Percentiles rank a stretch among this genome's conserved stretches.
These are phyloP conservation scores for Benincasa hispida DNA, from an alignment of 306 rosid species.

Conservation along the genomic window DNA sequence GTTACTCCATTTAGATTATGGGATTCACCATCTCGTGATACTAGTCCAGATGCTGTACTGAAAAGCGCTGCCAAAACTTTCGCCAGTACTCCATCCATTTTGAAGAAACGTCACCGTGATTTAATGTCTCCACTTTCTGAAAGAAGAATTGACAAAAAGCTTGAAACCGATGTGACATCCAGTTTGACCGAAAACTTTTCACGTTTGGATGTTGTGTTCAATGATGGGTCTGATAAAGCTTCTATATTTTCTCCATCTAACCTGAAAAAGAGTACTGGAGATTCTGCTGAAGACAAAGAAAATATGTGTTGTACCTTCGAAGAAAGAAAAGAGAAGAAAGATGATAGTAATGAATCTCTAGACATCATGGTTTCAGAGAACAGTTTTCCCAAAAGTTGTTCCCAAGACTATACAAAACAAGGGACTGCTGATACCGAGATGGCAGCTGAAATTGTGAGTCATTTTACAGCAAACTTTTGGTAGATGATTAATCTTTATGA, in stretches of 20 bases:
- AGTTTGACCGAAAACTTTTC: constrained; percentile 51
- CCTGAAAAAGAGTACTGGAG: constrained; percentile 16
- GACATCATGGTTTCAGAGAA: constrained; percentile 18
- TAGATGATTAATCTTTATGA: constrained; percentile 4
- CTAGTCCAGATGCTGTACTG: constrained; percentile 75
- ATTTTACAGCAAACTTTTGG: constrained; percentile 7
- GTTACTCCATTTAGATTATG: constrained; percentile 83
- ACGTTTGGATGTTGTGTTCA: constrained; percentile 75
- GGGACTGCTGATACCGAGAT: constrained; percentile 21
- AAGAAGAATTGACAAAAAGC: constrained; percentile 66
- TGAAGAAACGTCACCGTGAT: constrained; percentile 78
- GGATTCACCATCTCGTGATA: constrained; percentile 74
- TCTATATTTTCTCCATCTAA: constrained; percentile 25
- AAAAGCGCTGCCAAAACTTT: constrained; percentile 88
- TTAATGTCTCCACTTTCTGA: constrained; percentile 83
- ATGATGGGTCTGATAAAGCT: constrained; percentile 29
- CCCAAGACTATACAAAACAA: constrained; percentile 24
- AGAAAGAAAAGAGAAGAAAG: constrained; percentile 15
- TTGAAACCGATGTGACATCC: constrained; percentile 45
- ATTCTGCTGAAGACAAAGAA: constrained; percentile 42
- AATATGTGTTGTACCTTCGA: constrained; percentile 21
- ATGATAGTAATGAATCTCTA: constrained; percentile 20
- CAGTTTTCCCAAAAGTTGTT: constrained; percentile 14
- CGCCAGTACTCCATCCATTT: constrained; percentile 69
- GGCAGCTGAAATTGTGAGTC: constrained; percentile 36